phyloP scores from a whole-genome alignment of 495 filamentous ascomycete species.

The Penicillium dipodomyicola region DNA sequence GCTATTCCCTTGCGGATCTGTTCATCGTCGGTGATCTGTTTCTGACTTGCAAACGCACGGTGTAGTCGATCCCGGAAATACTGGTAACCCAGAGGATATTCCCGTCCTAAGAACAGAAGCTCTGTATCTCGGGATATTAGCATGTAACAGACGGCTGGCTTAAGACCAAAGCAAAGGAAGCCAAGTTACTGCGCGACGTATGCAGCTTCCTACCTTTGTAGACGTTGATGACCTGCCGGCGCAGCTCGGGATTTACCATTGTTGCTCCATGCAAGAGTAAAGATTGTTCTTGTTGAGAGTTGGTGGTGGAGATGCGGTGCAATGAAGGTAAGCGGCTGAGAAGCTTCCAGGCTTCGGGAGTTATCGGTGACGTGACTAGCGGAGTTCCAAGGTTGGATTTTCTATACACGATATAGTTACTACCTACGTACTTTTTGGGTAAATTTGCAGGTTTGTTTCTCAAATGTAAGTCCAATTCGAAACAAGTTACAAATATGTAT shows the following conservation, averaged over 20 bases:
- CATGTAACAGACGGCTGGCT: background rate
- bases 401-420: background rate
- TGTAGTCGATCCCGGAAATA: conserved; percentile 83
- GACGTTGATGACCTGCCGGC: conserved; percentile 77
- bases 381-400: background rate
- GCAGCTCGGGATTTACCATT: conserved; percentile 58
- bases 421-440: background rate
- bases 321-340: background rate
- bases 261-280: conserved; percentile 10
- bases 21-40: conserved; percentile 64
- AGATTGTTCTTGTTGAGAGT: background rate
- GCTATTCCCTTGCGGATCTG: conserved; percentile 73
- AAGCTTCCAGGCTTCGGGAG: conserved; percentile 5
- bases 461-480: background rate
- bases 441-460: background rate
- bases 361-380: conserved; percentile 20
- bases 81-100: conserved; percentile 82
- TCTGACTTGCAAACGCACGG: conserved; percentile 76
- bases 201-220: conserved; percentile 71
- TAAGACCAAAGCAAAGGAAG: background rate
- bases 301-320: background rate
- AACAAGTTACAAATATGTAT: background rate
- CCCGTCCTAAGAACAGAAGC: conserved; percentile 76
- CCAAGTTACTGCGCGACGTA: background rate
- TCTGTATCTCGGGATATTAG: conserved; percentile 47